These are phyloP conservation scores for Truncatella angustata DNA, from an alignment of 2,329 filamentous ascomycete genomes.

Conservation along the genomic window DNA sequence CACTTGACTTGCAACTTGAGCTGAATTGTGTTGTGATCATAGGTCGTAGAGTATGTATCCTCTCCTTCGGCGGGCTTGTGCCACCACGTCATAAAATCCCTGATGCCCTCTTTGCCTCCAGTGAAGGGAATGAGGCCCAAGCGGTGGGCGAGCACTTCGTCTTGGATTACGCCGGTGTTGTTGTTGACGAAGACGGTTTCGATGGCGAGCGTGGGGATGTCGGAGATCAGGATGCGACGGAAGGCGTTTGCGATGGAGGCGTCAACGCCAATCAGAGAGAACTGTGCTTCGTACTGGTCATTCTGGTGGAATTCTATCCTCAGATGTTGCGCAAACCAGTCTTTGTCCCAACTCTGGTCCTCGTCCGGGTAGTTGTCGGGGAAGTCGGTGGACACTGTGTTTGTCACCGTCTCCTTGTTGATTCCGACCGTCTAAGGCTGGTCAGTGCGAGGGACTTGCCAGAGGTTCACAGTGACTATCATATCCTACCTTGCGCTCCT, in stretches of 20 bases:
- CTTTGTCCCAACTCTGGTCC: conserved; percentile 75
- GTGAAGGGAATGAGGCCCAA: conserved; percentile 88
- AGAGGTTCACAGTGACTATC: too few relatives aligned
- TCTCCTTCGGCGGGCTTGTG: conserved; percentile 66
- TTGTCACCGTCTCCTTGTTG: conserved; percentile 84
- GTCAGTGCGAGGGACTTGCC: conserved; percentile 14
- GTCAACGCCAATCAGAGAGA: conserved; percentile 90
- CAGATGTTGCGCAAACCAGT: conserved; percentile 69
- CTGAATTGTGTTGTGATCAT: conserved; percentile 85
- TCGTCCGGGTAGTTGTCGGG: conserved; percentile 89
- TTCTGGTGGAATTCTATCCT: conserved; percentile 83
- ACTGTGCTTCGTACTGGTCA: conserved; percentile 72
- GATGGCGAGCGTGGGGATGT: conserved; percentile 91
- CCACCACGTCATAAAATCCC: conserved; percentile 78
- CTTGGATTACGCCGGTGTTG: conserved; percentile 97
- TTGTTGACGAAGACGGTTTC: conserved; percentile 92
- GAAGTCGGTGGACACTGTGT: conserved; percentile 87
- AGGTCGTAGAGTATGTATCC: conserved; percentile 57
- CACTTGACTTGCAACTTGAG: conserved; percentile 77
- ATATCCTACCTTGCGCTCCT: conserved; percentile 25
- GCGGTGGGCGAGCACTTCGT: conserved; percentile 90
- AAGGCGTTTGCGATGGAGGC: conserved; percentile 95
- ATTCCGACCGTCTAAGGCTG: conserved; percentile 72
- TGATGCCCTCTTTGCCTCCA: conserved; percentile 72
- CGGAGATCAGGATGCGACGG: conserved; percentile 90